A percentile compares a stretch with the other conserved stretches of the same genome.
These are phyloP conservation scores for Chaetomium strumarium DNA, from an alignment of 2,329 filamentous ascomycete genomes.

Conservation along the genomic window DNA sequence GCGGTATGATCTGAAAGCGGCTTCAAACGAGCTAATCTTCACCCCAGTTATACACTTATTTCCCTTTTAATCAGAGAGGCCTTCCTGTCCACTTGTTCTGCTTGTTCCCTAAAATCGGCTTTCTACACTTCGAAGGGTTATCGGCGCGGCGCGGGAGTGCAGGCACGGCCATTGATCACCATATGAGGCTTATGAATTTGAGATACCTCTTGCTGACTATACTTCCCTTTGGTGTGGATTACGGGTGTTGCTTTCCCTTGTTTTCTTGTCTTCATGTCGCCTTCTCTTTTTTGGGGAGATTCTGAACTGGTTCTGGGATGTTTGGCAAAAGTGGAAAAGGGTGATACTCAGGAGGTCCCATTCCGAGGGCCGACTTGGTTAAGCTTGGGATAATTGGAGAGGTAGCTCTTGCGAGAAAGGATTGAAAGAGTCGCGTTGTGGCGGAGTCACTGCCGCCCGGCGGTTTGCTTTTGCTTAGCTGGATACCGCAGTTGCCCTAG, in stretches of 20 bases:
- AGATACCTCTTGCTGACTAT: slow-evolving; percentile 26
- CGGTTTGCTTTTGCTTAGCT: background rate
- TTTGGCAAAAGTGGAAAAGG: background rate
- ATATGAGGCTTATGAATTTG: slow-evolving; percentile 24
- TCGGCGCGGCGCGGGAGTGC: background rate
- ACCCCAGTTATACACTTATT: background rate
- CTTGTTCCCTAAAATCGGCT: background rate
- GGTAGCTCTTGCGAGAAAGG: background rate
- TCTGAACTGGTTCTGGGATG: background rate
- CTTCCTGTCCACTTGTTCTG: slow-evolving; percentile 4
- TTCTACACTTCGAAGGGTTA: slow-evolving; percentile 3
- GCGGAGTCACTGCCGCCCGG: background rate
- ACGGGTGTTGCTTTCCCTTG: slow-evolving; percentile 4
- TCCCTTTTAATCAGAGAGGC: background rate
- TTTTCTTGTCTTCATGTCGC: slow-evolving; percentile 10
- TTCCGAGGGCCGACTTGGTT: background rate
- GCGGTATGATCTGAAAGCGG: slow-evolving; percentile 31
- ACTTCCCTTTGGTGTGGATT: slow-evolving; percentile 4
- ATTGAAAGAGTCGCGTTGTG: background rate
- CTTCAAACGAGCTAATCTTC: background rate
- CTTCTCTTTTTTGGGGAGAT: background rate
- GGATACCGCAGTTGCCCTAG: no score
- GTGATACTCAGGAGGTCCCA: background rate
- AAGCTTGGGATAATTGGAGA: background rate
- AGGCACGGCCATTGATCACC: slow-evolving; percentile 2